Percentiles rank a stretch among this genome's conserved stretches.
Evolutionary conservation across 148 eudicot species (phyloP).

Genomic region (Bassia scoparia): DNA sequence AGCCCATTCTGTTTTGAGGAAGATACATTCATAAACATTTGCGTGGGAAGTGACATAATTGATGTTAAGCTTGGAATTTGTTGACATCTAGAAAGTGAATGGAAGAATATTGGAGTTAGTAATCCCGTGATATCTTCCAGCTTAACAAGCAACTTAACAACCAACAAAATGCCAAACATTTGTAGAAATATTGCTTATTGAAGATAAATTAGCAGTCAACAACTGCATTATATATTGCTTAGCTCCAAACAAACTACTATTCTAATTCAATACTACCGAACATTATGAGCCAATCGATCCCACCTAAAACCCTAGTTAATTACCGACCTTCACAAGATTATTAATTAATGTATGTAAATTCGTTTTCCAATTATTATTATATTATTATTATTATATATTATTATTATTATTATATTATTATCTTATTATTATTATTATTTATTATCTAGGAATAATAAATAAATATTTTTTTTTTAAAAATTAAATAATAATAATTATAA

Average conservation of each 20-base stretch:
- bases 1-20: too few species aligned
- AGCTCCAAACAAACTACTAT: too few species aligned
- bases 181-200: background rate
- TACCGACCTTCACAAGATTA: background rate
- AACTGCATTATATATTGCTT: background rate
- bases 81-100: too few species aligned
- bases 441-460: too few species aligned
- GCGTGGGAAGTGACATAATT: too few species aligned
- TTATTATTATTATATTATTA: too few species aligned
- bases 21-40: too few species aligned
- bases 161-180: conserved; percentile 2
- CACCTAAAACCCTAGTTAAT: background rate
- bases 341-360: background rate
- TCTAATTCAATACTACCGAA: background rate
- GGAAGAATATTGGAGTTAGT: background rate
- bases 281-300: background rate
- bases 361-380: background rate
- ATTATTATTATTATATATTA: too few species aligned
- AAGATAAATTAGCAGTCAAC: background rate
- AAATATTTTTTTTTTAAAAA: too few species aligned
- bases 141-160: background rate
- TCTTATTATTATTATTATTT: too few species aligned
- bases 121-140: conserved; percentile 3
- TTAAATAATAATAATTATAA: too few species aligned
- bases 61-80: too few species aligned